Percentiles rank a stretch among this genome's conserved stretches.
These are phyloP conservation scores for Hortaea werneckii DNA, from an alignment of 2,329 filamentous ascomycete species.

Conservation along the genomic window DNA sequence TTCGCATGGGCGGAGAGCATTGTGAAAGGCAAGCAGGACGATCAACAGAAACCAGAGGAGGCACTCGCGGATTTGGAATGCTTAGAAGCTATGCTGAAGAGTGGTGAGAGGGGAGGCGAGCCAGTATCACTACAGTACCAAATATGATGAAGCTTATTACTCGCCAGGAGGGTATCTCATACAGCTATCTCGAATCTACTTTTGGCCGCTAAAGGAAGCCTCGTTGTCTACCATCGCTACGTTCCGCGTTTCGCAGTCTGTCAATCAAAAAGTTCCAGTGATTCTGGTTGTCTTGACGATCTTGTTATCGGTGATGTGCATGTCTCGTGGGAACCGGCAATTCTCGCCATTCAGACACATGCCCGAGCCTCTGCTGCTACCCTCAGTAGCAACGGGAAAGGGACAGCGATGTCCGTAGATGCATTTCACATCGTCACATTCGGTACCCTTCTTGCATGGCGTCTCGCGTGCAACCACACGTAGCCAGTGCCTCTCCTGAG, in stretches of 20 bases:
- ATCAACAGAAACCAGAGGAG: constrained; percentile 46
- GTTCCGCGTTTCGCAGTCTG: too few relatives aligned
- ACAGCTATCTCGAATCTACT: too few relatives aligned
- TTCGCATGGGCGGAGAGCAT: constrained; percentile 50
- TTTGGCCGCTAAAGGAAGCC: too few relatives aligned
- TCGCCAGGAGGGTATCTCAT: too few relatives aligned
- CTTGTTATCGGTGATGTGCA: constrained; percentile 49
- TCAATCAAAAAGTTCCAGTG: constrained; percentile 5
- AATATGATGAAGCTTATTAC: constrained; percentile 1
- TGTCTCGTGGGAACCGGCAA: constrained; percentile 48
- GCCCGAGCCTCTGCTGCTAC: constrained; percentile 39
- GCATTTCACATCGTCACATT: constrained; percentile 49
- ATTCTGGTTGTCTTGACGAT: constrained; percentile 42
- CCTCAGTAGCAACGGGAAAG: constrained; percentile 31
- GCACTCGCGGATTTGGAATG: constrained; percentile 53
- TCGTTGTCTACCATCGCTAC: too few relatives aligned
- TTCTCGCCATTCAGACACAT: constrained; percentile 47
- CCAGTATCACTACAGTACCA: constrained; percentile 22
- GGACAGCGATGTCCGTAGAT: constrained; percentile 56
- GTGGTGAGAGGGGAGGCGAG: constrained; percentile 29
- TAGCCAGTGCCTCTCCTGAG: constrained; percentile 43
- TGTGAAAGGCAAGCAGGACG: constrained; percentile 37
- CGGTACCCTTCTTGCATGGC: constrained; percentile 47
- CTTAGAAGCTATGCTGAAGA: constrained; percentile 34
- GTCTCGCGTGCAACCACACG: constrained; percentile 53